Base-by-base conservation (phyloP, 257 asterid genomes). In the Lithospermum erythrorhizon region DNA sequence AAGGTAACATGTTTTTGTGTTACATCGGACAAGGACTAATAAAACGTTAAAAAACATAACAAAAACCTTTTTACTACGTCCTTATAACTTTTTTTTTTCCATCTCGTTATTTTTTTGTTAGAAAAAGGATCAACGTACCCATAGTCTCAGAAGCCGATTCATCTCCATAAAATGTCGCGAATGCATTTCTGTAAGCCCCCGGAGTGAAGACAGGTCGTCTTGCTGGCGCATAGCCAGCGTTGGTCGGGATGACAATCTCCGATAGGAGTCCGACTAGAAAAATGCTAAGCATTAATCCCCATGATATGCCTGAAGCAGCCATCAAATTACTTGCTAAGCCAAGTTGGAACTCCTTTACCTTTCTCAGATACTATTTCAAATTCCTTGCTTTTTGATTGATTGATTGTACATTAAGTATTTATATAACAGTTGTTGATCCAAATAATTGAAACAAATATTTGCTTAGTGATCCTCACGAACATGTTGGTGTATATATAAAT, bases 111-210 rank as follows among this genome's bases (percentile, higher is more conserved):
- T 35, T 8, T 35, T 35, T 35, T 18, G 9, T 0, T 53, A 1
- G 1, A 0, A 17, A 21, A 53, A 1, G 7, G 47, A 54, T 11
- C 68, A 61, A 65, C 78, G 0, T 23, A 82, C 87, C 88, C 78
- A 77, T 75, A 15, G 86, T 85, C 5, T 32, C 86, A 3, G 90
- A 79, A 58, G 86, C 91, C 2, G 85, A 57, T 53, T 81, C 85
- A 11, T 86, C 91, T 7, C 95, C 95, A 0, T 86, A 86, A 65
- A 86, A 86, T 3, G 91, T 86, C 37, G 91, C 95, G 66, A 61
- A 64, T 41, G 91, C 91, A 57, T 55, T 72, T 55, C 75, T 61
- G 89, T 86, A 80, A 8, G 72, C 52, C 10, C 72, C 73, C 19
- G 84, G 61, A 23, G 19, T 68, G 61, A 81, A 82, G 4, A 10